phyloP scores from a whole-genome alignment of 208 protist species.

The Wallacemonas collosoma region DNA sequence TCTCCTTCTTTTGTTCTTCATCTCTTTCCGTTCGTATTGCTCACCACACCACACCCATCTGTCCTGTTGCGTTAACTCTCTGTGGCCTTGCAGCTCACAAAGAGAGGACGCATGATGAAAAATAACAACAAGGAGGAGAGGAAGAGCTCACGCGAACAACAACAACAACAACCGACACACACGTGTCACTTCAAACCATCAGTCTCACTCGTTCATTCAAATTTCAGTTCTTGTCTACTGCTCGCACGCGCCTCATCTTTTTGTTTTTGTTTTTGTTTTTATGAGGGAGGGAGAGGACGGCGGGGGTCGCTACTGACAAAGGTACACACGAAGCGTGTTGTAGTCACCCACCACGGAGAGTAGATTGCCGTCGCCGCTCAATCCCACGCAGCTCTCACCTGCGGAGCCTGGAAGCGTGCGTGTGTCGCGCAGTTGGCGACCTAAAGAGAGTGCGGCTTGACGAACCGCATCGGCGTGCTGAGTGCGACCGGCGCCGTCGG shows the following conservation, averaged over 20 bases:
- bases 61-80: too few relatives aligned
- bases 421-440: neutral
- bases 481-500: slow-evolving; percentile 9
- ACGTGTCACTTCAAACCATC: too few relatives aligned
- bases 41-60: too few relatives aligned
- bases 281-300: slow-evolving; percentile 14
- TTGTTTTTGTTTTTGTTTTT: neutral
- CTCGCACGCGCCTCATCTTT: neutral
- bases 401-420: slow-evolving; percentile 28
- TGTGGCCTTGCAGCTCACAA: too few relatives aligned
- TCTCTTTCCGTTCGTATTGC: too few relatives aligned
- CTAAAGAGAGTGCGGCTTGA: slow-evolving; percentile 21
- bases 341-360: slow-evolving; percentile 47
- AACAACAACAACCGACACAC: slow-evolving; percentile 12
- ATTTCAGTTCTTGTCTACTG: too few relatives aligned
- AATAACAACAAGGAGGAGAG: neutral
- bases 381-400: slow-evolving; percentile 38
- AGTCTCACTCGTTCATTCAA: too few relatives aligned
- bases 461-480: slow-evolving; percentile 23
- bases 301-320: slow-evolving; percentile 32
- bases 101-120: too few relatives aligned
- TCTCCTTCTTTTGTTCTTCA: neutral
- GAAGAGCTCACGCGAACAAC: neutral
- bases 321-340: slow-evolving; percentile 32
- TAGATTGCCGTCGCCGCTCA: slow-evolving; percentile 56